A percentile compares a stretch with the other conserved stretches of the same genome.
Evolutionary conservation across 768 basidiomycete genomes (phyloP).

Genomic region (Ramaria sp.): DNA sequence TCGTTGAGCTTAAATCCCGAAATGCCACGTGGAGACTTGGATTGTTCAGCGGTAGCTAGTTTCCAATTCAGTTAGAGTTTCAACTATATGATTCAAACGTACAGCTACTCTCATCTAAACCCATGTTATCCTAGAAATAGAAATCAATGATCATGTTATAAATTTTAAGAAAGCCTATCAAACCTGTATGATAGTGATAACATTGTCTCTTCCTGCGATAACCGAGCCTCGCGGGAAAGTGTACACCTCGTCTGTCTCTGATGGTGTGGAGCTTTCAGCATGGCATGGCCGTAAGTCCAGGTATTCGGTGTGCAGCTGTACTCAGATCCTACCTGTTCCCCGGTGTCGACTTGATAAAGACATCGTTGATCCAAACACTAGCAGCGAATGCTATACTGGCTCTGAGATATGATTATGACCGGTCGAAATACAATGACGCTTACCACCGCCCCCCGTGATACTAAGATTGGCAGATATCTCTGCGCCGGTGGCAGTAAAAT

Average conservation of each 20-base stretch:
- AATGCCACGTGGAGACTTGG: constrained; percentile 69
- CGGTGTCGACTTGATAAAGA: constrained; percentile 60
- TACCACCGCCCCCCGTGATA: constrained; percentile 67
- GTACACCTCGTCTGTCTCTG: constrained; percentile 49
- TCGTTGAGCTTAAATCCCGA: constrained; percentile 61
- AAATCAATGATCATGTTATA: neutral
- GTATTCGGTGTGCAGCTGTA: neutral
- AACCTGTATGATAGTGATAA: constrained; percentile 46
- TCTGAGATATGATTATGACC: neutral
- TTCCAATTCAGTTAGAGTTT: neutral
- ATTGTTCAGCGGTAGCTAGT: constrained; percentile 34
- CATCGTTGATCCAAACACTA: constrained; percentile 68
- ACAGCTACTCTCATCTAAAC: constrained; percentile 52
- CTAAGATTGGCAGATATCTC: constrained; percentile 38
- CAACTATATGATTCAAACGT: constrained; percentile 11
- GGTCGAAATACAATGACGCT: constrained; percentile 4
- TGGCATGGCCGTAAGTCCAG: neutral
- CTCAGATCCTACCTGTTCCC: constrained; percentile 32
- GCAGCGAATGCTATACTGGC: constrained; percentile 56
- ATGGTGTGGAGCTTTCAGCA: constrained; percentile 1
- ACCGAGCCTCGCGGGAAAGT: constrained; percentile 49
- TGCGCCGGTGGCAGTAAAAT: constrained; percentile 51
- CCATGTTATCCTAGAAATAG: constrained; percentile 59
- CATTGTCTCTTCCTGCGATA: constrained; percentile 45
- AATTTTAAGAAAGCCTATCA: neutral